These are phyloP conservation scores for Pseudoscleropodium purum DNA, from an alignment of 225 moss, liverwort and hornwort genomes.

Conservation along the genomic window DNA sequence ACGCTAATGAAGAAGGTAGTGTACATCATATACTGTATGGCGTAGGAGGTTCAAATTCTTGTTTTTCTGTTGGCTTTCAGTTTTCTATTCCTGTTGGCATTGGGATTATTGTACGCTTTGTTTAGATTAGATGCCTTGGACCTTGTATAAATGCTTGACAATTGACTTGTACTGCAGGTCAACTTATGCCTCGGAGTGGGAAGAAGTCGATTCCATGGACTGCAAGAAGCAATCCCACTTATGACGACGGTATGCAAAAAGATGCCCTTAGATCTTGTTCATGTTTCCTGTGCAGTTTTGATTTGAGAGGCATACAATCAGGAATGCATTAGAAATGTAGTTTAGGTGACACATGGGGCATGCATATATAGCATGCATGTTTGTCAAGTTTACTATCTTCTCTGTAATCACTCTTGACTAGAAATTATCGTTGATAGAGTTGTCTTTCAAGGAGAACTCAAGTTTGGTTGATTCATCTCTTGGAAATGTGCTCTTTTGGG, in stretches of 20 bases:
- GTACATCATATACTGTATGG: background rate
- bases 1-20: constrained; percentile 14
- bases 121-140: background rate
- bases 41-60: background rate
- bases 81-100: background rate
- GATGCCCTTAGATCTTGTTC: background rate
- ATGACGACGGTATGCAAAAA: constrained; percentile 11
- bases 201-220: constrained; percentile 18
- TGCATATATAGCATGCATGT: background rate
- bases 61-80: background rate
- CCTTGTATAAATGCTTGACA: background rate
- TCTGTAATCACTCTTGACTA: background rate
- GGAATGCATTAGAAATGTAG: background rate
- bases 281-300: background rate
- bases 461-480: background rate
- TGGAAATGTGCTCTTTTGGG: background rate
- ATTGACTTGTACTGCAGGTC: background rate
- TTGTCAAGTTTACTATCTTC: background rate
- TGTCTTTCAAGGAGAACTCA: background rate
- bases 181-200: constrained; percentile 4
- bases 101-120: background rate
- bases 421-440: background rate
- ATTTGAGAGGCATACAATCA: background rate
- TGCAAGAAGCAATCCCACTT: constrained; percentile 23
- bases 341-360: background rate